A percentile compares a stretch with the other conserved stretches of the same genome.
These are phyloP conservation scores for Macadamia integrifolia DNA, from an alignment of 164 flowering plant species.

Conservation along the genomic window DNA sequence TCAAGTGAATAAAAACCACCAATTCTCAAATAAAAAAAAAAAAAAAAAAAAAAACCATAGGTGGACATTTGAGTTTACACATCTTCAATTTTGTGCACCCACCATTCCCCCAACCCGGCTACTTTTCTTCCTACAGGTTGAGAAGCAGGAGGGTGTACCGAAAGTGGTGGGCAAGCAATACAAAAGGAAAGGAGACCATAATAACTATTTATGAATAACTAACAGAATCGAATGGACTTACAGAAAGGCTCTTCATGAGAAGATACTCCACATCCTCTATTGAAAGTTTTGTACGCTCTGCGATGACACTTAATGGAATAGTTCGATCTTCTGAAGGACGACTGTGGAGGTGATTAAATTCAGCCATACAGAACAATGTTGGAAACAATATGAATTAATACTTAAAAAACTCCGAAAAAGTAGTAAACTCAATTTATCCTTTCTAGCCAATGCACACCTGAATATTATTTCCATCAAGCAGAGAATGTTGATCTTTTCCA, in stretches of 20 bases:
- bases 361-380: background rate
- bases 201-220: too few relatives aligned
- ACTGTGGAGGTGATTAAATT: constrained; percentile 28
- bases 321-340: constrained; percentile 93
- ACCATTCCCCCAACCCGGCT: too few relatives aligned
- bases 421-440: background rate
- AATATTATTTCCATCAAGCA: constrained; percentile 97
- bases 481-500: constrained; percentile 88
- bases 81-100: too few relatives aligned
- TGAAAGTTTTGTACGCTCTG: constrained; percentile 81
- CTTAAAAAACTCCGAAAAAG: background rate
- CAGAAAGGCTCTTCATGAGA: constrained; percentile 95
- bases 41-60: too few relatives aligned
- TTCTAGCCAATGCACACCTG: constrained; percentile 38
- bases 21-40: too few relatives aligned
- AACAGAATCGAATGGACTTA: constrained; percentile 30
- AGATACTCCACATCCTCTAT: constrained; percentile 91
- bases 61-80: too few relatives aligned
- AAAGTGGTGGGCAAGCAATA: too few relatives aligned
- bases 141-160: too few relatives aligned
- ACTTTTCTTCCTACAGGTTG: too few relatives aligned
- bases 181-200: too few relatives aligned
- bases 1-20: too few relatives aligned
- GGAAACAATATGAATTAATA: background rate
- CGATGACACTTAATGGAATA: constrained; percentile 69